Base-by-base conservation (phyloP, 2,329 filamentous ascomycete genomes). In the Ascochyta viciae-villosae region DNA sequence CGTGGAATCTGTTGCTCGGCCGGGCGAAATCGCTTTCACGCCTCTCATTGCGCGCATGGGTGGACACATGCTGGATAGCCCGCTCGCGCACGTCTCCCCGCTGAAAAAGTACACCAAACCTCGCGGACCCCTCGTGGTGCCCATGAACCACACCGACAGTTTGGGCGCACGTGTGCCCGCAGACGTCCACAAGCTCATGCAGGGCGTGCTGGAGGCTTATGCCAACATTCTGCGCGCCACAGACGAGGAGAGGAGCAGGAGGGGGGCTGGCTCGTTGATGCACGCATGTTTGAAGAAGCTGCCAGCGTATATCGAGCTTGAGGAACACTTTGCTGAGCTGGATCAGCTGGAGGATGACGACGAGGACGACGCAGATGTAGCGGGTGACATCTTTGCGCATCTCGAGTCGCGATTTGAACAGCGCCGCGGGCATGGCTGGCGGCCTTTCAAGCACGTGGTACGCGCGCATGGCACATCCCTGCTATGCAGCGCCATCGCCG, bases 391-490 rank as follows among this genome's bases (percentile, higher is more conserved):
- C 8, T 79, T 79, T 56, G 64, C 68, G 12, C 70, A 79, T 16
- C 66, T 80, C 5, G 77, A 79, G 49, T 57, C 64, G 10, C 60
- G 60, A 3, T 73, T 77, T 47, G 75, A 75, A 43, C 67, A 72
- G 26, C 52, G 60, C 4, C 46, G 58, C 13, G 72, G 71, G 13
- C 62, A 70, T 24, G 76, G 74, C 19, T 80, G 78, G 76, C 62
- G 68, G 5, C 68, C 69, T 1, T 70, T 81, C 45, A 74, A 74
- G 26, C 70, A 77, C 23, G 71, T 78, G 1, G 75, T 79, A 4
- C 65, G 77, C 26, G 74, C 77, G 22, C 78, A 80, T 65, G 76
- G 69, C 1, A 68, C 79, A 2, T 65, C 71, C 9, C 51, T 77
- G 10, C 24, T 80, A 5, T 69, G 70, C 39, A 65, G 71, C 47